phyloP scores from a whole-genome alignment of 1,139 yeast species.

The Diutina ranongensis region DNA sequence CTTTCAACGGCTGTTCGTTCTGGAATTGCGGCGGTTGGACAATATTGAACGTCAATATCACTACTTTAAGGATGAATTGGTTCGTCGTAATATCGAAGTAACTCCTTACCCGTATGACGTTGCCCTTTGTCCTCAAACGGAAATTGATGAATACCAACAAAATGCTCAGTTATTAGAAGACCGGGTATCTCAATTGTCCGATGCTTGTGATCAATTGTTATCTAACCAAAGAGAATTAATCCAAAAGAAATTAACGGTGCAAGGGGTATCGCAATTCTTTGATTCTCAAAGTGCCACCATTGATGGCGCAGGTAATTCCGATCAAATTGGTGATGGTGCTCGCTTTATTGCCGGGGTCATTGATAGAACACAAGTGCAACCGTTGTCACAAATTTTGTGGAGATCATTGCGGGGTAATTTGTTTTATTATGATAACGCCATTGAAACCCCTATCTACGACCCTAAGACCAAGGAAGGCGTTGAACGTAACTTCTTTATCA shows the following conservation, averaged over 20 bases:
- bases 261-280: slow-evolving; percentile 61
- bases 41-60: slow-evolving; percentile 56
- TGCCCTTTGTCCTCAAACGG: slow-evolving; percentile 13
- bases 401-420: slow-evolving; percentile 85
- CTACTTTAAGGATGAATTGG: slow-evolving; percentile 22
- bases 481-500: slow-evolving; percentile 31
- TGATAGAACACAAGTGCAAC: slow-evolving; percentile 53
- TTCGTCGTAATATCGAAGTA: not conserved
- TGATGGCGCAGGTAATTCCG: too few relatives aligned
- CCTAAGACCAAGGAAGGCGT: slow-evolving; percentile 21
- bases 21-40: slow-evolving; percentile 56
- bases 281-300: slow-evolving; percentile 18
- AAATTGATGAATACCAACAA: slow-evolving; percentile 65
- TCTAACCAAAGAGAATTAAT: slow-evolving; percentile 26
- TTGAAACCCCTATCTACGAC: slow-evolving; percentile 23
- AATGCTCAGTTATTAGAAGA: slow-evolving; percentile 53
- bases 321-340: slow-evolving; percentile 10
- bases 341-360: slow-evolving; percentile 75
- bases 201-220: slow-evolving; percentile 24
- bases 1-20: slow-evolving; percentile 63
- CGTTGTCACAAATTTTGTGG: slow-evolving; percentile 86
- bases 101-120: not conserved
- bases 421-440: slow-evolving; percentile 39
- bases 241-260: slow-evolving; percentile 31
- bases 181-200: slow-evolving; percentile 34